phyloP scores from a whole-genome alignment of 2,329 filamentous ascomycete species.

The Hymenoscyphus occultus region DNA sequence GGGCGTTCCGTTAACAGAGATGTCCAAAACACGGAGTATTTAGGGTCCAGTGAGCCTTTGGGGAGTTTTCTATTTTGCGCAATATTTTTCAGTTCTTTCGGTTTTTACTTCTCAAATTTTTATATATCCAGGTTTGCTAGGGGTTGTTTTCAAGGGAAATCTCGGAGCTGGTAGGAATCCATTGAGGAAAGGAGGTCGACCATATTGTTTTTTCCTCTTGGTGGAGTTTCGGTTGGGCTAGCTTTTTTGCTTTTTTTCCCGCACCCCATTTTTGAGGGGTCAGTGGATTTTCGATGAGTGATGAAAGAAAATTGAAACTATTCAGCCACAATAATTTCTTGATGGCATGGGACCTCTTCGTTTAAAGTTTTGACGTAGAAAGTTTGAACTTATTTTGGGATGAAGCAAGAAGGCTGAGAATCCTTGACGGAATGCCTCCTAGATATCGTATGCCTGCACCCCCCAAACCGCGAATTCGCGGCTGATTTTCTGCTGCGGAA shows the following conservation, averaged over 20 bases:
- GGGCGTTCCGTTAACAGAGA: constrained; percentile 26
- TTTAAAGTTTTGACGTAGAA: background rate
- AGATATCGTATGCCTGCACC: background rate
- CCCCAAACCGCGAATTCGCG: too few species aligned
- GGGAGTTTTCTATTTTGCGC: background rate
- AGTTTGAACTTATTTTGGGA: background rate
- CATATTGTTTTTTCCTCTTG: background rate
- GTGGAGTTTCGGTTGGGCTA: background rate
- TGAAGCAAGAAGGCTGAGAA: background rate
- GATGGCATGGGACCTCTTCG: background rate
- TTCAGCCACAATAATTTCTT: background rate
- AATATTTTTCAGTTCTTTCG: background rate
- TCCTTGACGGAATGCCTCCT: background rate
- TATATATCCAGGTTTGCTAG: constrained; percentile 1
- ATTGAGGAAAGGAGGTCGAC: background rate
- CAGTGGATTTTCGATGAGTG: background rate
- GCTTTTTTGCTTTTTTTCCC: background rate
- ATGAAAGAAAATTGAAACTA: constrained; percentile 1
- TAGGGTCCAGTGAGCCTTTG: background rate
- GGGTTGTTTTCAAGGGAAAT: background rate
- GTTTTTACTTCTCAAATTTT: background rate
- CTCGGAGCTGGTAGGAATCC: background rate
- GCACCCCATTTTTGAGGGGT: background rate
- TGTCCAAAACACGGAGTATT: background rate
- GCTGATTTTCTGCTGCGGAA: too few species aligned